Evolutionary conservation across 176 grass and related monocot genomes (phyloP).

Genomic region (Phoenix dactylifera): DNA sequence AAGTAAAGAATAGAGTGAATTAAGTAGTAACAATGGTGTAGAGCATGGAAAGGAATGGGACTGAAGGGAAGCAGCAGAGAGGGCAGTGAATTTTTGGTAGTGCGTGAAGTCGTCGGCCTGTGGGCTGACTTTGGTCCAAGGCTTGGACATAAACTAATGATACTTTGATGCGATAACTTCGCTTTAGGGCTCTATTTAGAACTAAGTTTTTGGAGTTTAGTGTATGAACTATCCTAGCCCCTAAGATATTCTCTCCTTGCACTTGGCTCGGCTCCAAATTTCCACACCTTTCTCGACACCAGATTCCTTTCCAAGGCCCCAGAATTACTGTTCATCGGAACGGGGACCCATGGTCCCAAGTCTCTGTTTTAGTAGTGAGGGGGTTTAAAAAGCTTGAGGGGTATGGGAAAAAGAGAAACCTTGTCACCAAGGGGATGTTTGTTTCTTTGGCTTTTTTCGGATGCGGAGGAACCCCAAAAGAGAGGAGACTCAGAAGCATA

Average conservation of each 20-base stretch:
- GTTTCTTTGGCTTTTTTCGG: too few relatives aligned
- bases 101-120: conserved; percentile 64
- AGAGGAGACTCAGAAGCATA: too few relatives aligned
- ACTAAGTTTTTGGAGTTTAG: conserved; percentile 67
- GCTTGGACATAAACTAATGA: conserved; percentile 15
- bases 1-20: neutral
- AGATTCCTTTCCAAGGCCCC: conserved; percentile 65
- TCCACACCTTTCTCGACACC: conserved; percentile 43
- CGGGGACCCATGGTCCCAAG: too few relatives aligned
- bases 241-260: conserved; percentile 67
- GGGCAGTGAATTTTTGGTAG: conserved; percentile 88
- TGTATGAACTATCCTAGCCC: conserved; percentile 53
- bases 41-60: neutral
- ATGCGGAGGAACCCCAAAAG: too few relatives aligned
- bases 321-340: neutral
- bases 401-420: too few relatives aligned
- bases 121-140: conserved; percentile 87
- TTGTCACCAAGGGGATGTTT: too few relatives aligned
- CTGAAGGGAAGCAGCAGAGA: neutral
- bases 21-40: neutral
- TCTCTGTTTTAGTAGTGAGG: too few relatives aligned
- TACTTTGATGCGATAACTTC: conserved; percentile 25
- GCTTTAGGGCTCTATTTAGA: conserved; percentile 40
- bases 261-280: conserved; percentile 8
- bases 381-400: too few relatives aligned